Evolutionary conservation across 1,139 yeast species (phyloP), one percentile per base, ranked within the genome.

Genomic region (Diutina mesorugosa): DNA sequence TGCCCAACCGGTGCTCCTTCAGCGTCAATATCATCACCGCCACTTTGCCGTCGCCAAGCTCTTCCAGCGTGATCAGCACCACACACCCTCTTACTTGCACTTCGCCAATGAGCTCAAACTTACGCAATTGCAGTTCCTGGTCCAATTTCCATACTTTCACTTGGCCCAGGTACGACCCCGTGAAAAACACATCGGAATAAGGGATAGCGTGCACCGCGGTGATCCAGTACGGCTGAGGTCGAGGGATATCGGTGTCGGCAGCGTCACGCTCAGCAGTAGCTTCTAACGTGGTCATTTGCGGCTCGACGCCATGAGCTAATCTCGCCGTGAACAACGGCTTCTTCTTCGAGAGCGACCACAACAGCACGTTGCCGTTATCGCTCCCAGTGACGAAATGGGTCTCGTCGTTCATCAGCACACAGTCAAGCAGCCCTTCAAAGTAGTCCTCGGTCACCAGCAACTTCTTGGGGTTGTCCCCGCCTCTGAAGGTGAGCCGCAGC

Each of bases 351-450:
- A 87, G 72, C 6, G 96, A 84, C 99, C 99, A 93, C 60, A 95
- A 74, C 29, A 89, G 75, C 48, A 93, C 72, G 66, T 83, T 87
- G 53, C 99, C 99, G 66, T 91, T 93, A 68, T 95, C 99, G 18
- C 96, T 85, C 2, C 99, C 97, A 5, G 98, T 90, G 54, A 93
- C 84, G 66, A 93, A 93, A 68, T 88, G 90, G 35, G 91, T 82
- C 69, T 91, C 96, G 70, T 93, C 99, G 58, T 88, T 71, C 97
- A 91, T 90, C 6, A 88, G 75, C 45, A 91, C 95, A 63, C 89
- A 87, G 63, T 93, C 99, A 59, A 91, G 85, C 59, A 95, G 84
- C 12, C 99, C 99, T 69, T 93, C 98, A 55, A 83, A 73, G 60
- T 73, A 77, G 28, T 61, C 65, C 21, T 67, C 72, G 52, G 68